phyloP scores from a whole-genome alignment of 1,139 yeast genomes.

The Saccharomyces hybrid region DNA sequence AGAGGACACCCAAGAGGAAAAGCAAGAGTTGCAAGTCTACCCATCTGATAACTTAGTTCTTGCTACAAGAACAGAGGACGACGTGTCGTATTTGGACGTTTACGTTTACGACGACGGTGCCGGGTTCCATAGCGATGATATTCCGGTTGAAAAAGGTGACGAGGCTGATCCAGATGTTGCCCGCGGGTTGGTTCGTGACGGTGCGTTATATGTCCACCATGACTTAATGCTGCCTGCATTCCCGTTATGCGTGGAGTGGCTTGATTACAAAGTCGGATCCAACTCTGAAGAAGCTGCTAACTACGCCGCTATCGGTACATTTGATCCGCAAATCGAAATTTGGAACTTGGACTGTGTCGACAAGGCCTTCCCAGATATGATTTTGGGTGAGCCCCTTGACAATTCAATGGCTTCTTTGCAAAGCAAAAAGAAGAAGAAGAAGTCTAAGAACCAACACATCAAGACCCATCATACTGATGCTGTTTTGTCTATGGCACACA shows the following conservation, averaged over 20 bases:
- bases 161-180: conserved; percentile 58
- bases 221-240: conserved; percentile 95
- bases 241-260: conserved; percentile 95
- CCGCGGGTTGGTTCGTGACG: conserved; percentile 60
- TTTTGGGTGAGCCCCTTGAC: conserved; percentile 70
- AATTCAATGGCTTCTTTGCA: conserved; percentile 39
- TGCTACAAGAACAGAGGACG: conserved; percentile 95
- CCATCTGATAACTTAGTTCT: conserved; percentile 86
- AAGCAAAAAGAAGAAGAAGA: conserved; percentile 45
- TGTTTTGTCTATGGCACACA: conserved; percentile 78
- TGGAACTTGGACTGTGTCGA: conserved; percentile 94
- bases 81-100: conserved; percentile 82
- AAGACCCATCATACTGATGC: conserved; percentile 90
- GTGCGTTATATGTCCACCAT: conserved; percentile 84
- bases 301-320: conserved; percentile 93
- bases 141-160: conserved; percentile 55
- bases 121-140: conserved; percentile 59
- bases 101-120: conserved; percentile 94
- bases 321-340: conserved; percentile 93
- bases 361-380: conserved; percentile 89
- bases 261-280: conserved; percentile 61
- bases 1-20: conserved; percentile 62
- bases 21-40: conserved; percentile 74
- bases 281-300: conserved; percentile 54
- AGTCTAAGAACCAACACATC: conserved; percentile 47